Evolutionary conservation across 108 stramenopile species (phyloP), one percentile per base, ranked within the genome.

Genomic region (Skeletonema marinoi): DNA sequence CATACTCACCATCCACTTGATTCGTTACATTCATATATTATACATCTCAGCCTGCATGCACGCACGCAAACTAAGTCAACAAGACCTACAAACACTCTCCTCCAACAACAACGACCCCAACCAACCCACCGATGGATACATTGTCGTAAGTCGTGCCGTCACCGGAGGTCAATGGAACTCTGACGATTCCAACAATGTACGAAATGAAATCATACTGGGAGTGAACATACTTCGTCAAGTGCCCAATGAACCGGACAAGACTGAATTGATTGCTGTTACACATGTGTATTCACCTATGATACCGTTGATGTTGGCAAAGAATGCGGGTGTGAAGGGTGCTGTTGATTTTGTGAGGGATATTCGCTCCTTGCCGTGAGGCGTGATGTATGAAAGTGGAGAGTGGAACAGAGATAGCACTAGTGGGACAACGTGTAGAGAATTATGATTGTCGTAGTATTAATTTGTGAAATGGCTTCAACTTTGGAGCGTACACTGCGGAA

Each of bases 261-360:
- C 90, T 64, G 65, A 89, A 38, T 66, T 93, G 78, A 96, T 91
- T 5, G 82, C 92, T 9, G 79, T 96, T 2, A 96, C 90, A 19
- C 95, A 96, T 74, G 90, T 90, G 14, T 90, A 93, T 68, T 90
- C 90, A 13, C 88, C 92, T 5, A 66, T 84, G 61, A 63, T 96
- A 36, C 95, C 92, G 6, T 63, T 75, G 6, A 86, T 93, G 77
- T 65, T 96, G 61, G 95, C 92, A 14, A 75, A 77, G 59, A 86
- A 70, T 61, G 70, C 91, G 36, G 92, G 95, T n/a, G 87, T 93
- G 66, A 86, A 83, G 66, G 88, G 89, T 35, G 92, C 95, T 12
- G 73, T 88, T 25, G 89, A 93, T 59, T 96, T 96, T 77, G 87
- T 93, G 14, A 83, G 85, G 67, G 95, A 96, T 75, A 86, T 96